These are phyloP conservation scores for Leccinum sublutescens DNA, from an alignment of 768 basidiomycete species.

Conservation along the genomic window DNA sequence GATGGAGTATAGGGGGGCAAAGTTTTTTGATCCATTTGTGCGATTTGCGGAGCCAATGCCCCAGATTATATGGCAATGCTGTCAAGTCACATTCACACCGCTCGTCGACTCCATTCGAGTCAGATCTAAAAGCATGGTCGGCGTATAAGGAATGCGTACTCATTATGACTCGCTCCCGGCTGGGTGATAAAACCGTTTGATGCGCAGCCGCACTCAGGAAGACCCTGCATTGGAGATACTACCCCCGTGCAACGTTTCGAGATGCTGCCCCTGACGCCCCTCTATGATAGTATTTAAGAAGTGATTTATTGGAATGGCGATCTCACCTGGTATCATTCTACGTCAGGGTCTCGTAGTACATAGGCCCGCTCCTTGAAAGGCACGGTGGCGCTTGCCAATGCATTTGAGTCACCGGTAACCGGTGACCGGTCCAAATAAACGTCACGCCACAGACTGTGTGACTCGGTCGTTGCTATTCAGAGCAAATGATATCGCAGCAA, in stretches of 20 bases:
- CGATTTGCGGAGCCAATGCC: background rate
- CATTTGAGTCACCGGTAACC: background rate
- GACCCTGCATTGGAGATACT: background rate
- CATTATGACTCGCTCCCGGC: background rate
- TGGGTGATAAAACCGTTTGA: background rate
- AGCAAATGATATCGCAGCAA: background rate
- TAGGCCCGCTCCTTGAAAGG: background rate
- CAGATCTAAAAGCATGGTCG: background rate
- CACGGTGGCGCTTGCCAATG: background rate
- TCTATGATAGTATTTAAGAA: background rate
- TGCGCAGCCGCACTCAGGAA: background rate
- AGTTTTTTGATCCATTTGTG: constrained; percentile 10
- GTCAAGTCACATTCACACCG: background rate
- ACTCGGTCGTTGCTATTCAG: background rate
- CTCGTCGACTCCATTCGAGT: constrained; percentile 1
- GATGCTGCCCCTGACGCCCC: background rate
- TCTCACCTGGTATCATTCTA: background rate
- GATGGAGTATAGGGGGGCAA: constrained; percentile 55
- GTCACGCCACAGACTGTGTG: background rate
- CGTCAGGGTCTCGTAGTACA: background rate
- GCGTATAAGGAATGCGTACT: background rate
- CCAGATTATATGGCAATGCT: background rate
- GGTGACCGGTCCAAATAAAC: background rate
- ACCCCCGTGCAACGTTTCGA: background rate
- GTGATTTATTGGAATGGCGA: background rate